Base-by-base conservation (phyloP, 208 protist species). In the Porcisia hertigi region DNA sequence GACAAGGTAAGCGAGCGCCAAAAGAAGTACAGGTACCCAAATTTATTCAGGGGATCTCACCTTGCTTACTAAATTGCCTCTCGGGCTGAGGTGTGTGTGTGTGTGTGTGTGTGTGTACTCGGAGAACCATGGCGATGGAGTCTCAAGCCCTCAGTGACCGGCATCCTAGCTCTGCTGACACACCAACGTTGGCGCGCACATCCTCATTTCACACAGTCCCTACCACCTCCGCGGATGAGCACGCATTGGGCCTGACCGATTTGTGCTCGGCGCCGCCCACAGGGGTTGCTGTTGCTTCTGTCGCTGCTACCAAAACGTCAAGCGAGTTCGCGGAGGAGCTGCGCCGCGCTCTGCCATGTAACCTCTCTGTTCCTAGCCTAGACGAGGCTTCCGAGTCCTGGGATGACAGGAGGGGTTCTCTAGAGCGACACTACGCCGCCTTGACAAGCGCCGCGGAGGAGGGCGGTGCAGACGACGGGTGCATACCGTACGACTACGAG, bases 401-500 rank as follows among this genome's bases (percentile, higher is more conserved):
- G 69, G 69, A 59, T 41, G 20, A 1, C 34, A 36, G 69, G 18
- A 55, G 53, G 34, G 69, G 45, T 59, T 36, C 18, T 23, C 12
- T 23, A 3, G 69, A 55, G 52, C 69, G 6, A 25, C 53, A 43
- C 53, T 20, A 34, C 2, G 18, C 2, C 11, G 18, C 69, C 20
- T 47, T 53, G 6, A 23, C 53, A 58, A 12, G 36, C 11, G 8
- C 45, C 25, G 69, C 1, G 47, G 69, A 25, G 25, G 23, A 43
- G 30, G 69, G 16, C 18, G 69, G 59, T 1, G 53, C 8, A 34
- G 71, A 79, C 39, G 70, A 76, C 34, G 79, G 65, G 9, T 78
- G 55, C 69, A 81, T 83, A 34, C 79, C 74, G 18, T 83, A 85
- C 43, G 86, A 93, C 73, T 93, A 93, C 73, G 88, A 86, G 39